Conservation (phyloP, 2,329 filamentous ascomycete species). For the Ambrosiella xylebori region DNA sequence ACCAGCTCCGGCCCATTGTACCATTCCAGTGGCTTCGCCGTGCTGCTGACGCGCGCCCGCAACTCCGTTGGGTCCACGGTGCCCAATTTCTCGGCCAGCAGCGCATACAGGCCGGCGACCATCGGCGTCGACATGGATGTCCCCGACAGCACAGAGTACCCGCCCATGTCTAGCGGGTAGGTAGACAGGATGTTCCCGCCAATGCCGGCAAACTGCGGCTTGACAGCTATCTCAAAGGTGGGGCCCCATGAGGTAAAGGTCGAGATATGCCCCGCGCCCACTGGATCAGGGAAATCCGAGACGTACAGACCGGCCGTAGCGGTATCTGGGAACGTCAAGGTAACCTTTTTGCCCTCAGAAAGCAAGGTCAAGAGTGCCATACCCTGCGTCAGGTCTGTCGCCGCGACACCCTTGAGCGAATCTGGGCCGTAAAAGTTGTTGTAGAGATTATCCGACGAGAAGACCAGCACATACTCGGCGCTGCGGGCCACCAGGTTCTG, state of each 20-base stretch:
- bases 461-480: not conserved
- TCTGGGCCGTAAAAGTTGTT: not conserved
- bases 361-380: not conserved
- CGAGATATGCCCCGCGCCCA: conserved; percentile 24
- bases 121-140: conserved; percentile 15
- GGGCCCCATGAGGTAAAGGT: conserved; percentile 14
- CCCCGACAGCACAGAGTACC: conserved; percentile 12
- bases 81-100: conserved; percentile 24
- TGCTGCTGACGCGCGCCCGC: conserved; percentile 26
- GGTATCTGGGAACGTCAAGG: not conserved
- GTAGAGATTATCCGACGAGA: not conserved
- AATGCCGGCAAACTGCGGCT: conserved; percentile 14
- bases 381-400: conserved; percentile 9
- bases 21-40: conserved; percentile 24
- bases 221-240: conserved; percentile 13
- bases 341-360: not conserved
- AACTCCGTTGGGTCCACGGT: conserved; percentile 27
- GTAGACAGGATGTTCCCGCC: conserved; percentile 15
- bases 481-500: not conserved
- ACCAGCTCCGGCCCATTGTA: conserved; percentile 18
- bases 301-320: conserved; percentile 19
- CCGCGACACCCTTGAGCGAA: conserved; percentile 4
- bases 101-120: conserved; percentile 13
- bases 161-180: conserved; percentile 10
- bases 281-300: conserved; percentile 20